phyloP scores from a whole-genome alignment of 768 basidiomycete genomes.

The Calocybe cyanea region DNA sequence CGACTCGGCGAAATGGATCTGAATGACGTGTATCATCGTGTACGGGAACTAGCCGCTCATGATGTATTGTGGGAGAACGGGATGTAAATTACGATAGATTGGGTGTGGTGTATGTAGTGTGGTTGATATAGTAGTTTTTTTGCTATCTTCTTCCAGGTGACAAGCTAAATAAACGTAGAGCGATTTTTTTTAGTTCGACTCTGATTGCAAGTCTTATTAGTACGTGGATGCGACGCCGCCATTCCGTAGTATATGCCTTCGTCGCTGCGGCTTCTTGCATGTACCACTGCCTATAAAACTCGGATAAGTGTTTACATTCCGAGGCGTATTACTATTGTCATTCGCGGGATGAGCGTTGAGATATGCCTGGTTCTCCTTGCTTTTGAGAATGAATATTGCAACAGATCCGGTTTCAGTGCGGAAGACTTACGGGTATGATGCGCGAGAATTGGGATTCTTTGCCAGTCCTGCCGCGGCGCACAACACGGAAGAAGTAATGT shows the following conservation, averaged over 20 bases:
- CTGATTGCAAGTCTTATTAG: constrained; percentile 58
- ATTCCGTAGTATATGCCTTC: constrained; percentile 59
- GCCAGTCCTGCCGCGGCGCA: too few relatives aligned
- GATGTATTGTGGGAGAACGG: constrained; percentile 36
- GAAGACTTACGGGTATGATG: too few relatives aligned
- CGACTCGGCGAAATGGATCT: constrained; percentile 54
- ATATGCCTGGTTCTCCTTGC: too few relatives aligned
- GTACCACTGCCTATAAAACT: constrained; percentile 74
- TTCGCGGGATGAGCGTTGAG: too few relatives aligned
- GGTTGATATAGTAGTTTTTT: constrained; percentile 1
- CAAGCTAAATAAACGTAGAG: constrained; percentile 25
- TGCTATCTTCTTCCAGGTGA: constrained; percentile 20
- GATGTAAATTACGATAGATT: too few relatives aligned
- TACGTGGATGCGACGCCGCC: constrained; percentile 58
- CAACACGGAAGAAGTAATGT: too few relatives aligned
- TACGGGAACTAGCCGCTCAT: constrained; percentile 58
- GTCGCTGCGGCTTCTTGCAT: constrained; percentile 59
- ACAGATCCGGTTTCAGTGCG: too few relatives aligned
- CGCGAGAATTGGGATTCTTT: too few relatives aligned
- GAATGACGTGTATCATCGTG: constrained; percentile 57
- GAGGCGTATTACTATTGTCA: too few relatives aligned
- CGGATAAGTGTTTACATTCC: constrained; percentile 63
- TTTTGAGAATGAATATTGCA: too few relatives aligned
- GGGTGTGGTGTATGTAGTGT: constrained; percentile 16
- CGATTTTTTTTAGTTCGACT: constrained; percentile 45